These are phyloP conservation scores for Adansonia gregorii DNA, from an alignment of 441 rosid genomes.

Conservation along the genomic window DNA sequence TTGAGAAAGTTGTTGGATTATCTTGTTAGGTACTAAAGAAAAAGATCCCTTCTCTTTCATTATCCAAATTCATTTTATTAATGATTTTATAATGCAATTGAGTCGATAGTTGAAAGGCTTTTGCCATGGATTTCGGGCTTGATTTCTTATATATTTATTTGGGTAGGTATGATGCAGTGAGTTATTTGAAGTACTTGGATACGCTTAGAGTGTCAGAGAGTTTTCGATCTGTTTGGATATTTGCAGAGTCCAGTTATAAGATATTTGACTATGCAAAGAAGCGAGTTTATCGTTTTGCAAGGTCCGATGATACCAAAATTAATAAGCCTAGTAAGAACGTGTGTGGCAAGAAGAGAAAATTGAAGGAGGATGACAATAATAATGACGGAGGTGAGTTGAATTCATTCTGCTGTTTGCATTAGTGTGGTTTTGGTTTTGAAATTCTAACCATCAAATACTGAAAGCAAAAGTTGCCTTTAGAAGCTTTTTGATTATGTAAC, in stretches of 20 bases:
- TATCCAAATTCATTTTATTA: not conserved
- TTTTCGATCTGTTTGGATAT: conserved; percentile 97
- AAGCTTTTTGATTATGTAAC: conserved; percentile 25
- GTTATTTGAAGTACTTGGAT: conserved; percentile 95
- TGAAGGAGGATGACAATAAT: conserved; percentile 34
- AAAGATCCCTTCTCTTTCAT: not conserved
- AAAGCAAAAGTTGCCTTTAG: not conserved
- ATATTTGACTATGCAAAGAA: conserved; percentile 96
- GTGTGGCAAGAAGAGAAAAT: conserved; percentile 66
- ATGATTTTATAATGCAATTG: conserved; percentile 4
- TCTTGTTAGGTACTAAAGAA: conserved; percentile 81
- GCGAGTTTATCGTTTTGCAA: conserved; percentile 72
- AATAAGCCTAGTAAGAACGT: conserved; percentile 44
- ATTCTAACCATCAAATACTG: not conserved
- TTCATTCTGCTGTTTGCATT: conserved; percentile 19
- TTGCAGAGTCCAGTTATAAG: conserved; percentile 97
- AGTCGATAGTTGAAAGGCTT: not conserved
- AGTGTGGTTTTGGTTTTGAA: conserved; percentile 10
- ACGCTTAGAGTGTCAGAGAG: conserved; percentile 94
- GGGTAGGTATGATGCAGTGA: conserved; percentile 95
- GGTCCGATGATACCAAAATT: conserved; percentile 55
- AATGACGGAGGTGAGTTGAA: conserved; percentile 45
- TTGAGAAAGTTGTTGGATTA: conserved; percentile 91
- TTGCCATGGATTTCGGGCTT: conserved; percentile 25
- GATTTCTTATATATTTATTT: conserved; percentile 28